A percentile compares a stretch with the other conserved stretches of the same genome.
Conservation (phyloP, 768 basidiomycete species). For the Tulasnella sp. region DNA sequence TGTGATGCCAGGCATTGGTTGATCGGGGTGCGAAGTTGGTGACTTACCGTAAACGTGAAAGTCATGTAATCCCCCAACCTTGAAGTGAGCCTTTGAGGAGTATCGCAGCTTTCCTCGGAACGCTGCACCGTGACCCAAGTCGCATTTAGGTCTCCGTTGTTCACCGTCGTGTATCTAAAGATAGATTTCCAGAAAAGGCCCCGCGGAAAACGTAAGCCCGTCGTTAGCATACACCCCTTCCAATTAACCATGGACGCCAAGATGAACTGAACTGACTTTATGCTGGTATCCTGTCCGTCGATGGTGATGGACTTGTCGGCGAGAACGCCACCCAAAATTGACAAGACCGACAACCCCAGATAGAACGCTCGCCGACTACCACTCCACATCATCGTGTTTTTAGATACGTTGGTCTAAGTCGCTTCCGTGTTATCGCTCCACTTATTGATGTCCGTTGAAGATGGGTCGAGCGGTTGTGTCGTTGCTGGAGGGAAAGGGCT, state of each 20-base stretch:
- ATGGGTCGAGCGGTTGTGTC: background rate
- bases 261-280: background rate
- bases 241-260: background rate
- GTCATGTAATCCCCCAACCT: background rate
- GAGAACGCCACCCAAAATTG: background rate
- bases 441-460: background rate
- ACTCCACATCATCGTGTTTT: background rate
- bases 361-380: background rate
- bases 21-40: no score
- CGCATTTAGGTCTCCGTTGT: background rate
- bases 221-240: background rate
- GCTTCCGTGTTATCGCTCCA: background rate
- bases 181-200: background rate
- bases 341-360: background rate
- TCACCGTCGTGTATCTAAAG: background rate
- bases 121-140: conserved; percentile 5
- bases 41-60: background rate
- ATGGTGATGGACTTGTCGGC: background rate
- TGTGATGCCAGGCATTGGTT: no score
- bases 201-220: background rate
- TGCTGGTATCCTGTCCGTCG: background rate
- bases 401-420: background rate
- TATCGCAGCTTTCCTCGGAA: conserved; percentile 5
- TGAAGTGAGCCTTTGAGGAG: background rate
- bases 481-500: background rate